These are phyloP conservation scores for Nelumbo lutea DNA, from an alignment of 164 flowering plant species.

Conservation along the genomic window DNA sequence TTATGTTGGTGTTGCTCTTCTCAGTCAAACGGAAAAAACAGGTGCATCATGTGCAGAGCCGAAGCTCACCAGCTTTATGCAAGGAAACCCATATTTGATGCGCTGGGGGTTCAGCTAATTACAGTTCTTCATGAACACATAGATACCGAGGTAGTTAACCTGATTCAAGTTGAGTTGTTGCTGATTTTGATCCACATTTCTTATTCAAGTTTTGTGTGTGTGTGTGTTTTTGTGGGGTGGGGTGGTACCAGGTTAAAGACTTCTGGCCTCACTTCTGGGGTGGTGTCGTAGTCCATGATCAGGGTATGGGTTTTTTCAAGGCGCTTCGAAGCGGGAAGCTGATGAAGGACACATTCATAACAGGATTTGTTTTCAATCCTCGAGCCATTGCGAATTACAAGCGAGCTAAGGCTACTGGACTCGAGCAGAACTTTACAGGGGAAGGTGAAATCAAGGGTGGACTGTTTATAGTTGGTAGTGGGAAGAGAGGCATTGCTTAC, in stretches of 20 bases:
- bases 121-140: conserved; percentile 71
- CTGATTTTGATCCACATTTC: background rate
- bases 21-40: conserved; percentile 28
- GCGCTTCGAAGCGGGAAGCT: conserved; percentile 78
- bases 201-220: background rate
- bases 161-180: conserved; percentile 1
- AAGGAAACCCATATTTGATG: conserved; percentile 73
- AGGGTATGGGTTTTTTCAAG: conserved; percentile 52
- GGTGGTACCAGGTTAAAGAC: conserved; percentile 43
- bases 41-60: conserved; percentile 91
- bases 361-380: conserved; percentile 67
- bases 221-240: background rate
- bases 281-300: conserved; percentile 51
- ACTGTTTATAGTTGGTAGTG: conserved; percentile 58
- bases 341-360: conserved; percentile 62
- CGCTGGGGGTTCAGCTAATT: conserved; percentile 58
- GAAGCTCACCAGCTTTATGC: conserved; percentile 74
- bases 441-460: conserved; percentile 84
- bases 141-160: conserved; percentile 61
- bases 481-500: conserved; percentile 68
- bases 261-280: conserved; percentile 93
- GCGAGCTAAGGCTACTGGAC: conserved; percentile 63
- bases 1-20: background rate
- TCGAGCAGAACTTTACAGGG: conserved; percentile 50
- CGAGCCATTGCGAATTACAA: conserved; percentile 66